Percentiles rank a stretch among this genome's conserved stretches.
These are phyloP conservation scores for Gigaspora rosea DNA, from an alignment of 192 early-diverging fungal species.

Conservation along the genomic window DNA sequence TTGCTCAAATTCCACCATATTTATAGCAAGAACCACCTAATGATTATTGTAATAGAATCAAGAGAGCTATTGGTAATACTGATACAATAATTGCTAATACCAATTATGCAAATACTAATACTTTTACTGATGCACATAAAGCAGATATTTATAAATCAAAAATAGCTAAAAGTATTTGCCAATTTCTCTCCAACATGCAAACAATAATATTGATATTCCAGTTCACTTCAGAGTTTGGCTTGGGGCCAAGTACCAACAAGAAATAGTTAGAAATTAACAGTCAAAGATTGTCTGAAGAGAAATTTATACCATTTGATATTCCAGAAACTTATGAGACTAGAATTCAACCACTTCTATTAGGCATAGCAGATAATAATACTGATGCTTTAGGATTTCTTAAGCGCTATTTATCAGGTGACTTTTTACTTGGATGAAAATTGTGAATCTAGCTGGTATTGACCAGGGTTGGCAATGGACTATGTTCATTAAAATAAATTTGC, in stretches of 20 bases:
- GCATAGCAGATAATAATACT: slow-evolving; percentile 9
- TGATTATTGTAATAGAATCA: slow-evolving; percentile 17
- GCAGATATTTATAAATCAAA: slow-evolving; percentile 24
- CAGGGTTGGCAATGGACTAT: no score
- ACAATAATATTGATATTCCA: slow-evolving; percentile 9
- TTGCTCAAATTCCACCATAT: slow-evolving; percentile 15
- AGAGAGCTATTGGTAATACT: not conserved
- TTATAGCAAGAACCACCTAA: slow-evolving; percentile 22
- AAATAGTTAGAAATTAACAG: not conserved
- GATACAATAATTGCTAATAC: slow-evolving; percentile 14
- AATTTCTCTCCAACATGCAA: not conserved
- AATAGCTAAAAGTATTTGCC: slow-evolving; percentile 25
- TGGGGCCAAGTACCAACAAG: not conserved
- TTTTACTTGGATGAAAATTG: slow-evolving; percentile 9
- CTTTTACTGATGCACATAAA: slow-evolving; percentile 10
- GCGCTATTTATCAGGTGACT: slow-evolving; percentile 17
- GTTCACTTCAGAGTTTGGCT: not conserved
- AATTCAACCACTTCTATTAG: slow-evolving; percentile 24
- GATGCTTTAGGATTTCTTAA: slow-evolving; percentile 21
- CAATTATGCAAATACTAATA: slow-evolving; percentile 11
- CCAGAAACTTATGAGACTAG: slow-evolving; percentile 27
- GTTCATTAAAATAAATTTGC: no score
- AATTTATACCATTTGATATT: not conserved
- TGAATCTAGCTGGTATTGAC: not conserved
- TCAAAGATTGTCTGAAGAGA: slow-evolving; percentile 19